Evolutionary conservation across 345 rosid species (phyloP).

Genomic region (Schrenkiella parvula): DNA sequence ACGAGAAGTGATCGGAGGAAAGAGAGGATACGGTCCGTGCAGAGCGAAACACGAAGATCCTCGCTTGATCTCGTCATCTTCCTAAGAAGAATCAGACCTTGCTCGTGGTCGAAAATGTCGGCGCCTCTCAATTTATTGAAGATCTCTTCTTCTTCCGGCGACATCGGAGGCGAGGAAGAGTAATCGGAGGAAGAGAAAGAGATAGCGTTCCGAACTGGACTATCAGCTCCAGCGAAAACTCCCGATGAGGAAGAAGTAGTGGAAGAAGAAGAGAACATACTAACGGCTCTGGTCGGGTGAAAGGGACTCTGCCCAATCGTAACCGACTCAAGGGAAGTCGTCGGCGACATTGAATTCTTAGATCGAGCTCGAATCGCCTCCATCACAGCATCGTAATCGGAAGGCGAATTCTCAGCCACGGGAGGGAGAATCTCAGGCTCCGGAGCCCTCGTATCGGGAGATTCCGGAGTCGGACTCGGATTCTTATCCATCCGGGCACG

Average conservation of each 20-base stretch:
- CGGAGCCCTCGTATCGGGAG: slow-evolving; percentile 33
- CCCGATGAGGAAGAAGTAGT: slow-evolving; percentile 54
- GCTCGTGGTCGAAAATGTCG: slow-evolving; percentile 59
- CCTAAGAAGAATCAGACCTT: slow-evolving; percentile 51
- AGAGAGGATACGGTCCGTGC: slow-evolving; percentile 49
- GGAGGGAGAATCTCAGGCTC: slow-evolving; percentile 60
- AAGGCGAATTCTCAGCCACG: slow-evolving; percentile 49
- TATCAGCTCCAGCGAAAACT: slow-evolving; percentile 36
- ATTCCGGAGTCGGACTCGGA: slow-evolving; percentile 26
- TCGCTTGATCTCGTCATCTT: slow-evolving; percentile 57
- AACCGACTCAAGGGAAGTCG: slow-evolving; percentile 58
- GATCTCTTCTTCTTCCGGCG: slow-evolving; percentile 55
- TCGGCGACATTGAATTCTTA: slow-evolving; percentile 33
- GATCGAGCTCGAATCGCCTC: slow-evolving; percentile 38
- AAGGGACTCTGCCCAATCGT: slow-evolving; percentile 39
- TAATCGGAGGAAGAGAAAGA: slow-evolving; percentile 28
- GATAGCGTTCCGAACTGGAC: slow-evolving; percentile 27
- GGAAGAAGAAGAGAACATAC: slow-evolving; percentile 48
- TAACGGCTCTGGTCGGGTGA: slow-evolving; percentile 55
- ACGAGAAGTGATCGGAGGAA: slow-evolving; percentile 48
- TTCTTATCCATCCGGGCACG: slow-evolving; percentile 36
- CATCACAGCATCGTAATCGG: slow-evolving; percentile 48
- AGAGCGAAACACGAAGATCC: slow-evolving; percentile 46
- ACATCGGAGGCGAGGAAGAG: slow-evolving; percentile 30
- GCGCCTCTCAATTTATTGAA: slow-evolving; percentile 42